Evolutionary conservation across 1,139 yeast species (phyloP).

Genomic region (Hyphopichia khmerensis): DNA sequence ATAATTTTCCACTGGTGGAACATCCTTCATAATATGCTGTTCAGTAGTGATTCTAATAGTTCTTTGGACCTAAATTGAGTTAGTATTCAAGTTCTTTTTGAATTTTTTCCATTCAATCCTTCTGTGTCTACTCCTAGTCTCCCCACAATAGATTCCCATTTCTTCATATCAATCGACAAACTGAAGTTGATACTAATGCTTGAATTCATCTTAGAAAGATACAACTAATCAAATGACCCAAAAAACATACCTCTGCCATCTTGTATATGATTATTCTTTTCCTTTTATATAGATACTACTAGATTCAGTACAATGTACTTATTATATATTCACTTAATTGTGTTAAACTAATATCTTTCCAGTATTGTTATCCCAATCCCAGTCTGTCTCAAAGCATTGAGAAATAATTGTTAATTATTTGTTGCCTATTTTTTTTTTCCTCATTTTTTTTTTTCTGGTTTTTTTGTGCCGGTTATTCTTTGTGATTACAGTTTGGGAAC

Average conservation of each 20-base stretch:
- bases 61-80: slow-evolving; percentile 59
- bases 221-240: no score
- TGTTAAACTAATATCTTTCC: background rate
- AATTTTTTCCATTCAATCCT: background rate
- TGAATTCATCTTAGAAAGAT: background rate
- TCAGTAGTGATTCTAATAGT: slow-evolving; percentile 86
- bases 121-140: no score
- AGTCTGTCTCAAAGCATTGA: no score
- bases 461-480: no score
- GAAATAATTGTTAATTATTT: background rate
- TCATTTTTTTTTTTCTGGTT: no score
- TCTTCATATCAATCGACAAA: no score
- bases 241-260: slow-evolving; percentile 1
- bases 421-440: background rate
- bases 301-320: background rate
- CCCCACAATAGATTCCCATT: no score
- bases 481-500: no score
- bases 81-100: slow-evolving; percentile 5
- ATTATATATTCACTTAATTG: background rate
- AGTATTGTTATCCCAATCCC: background rate
- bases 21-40: slow-evolving; percentile 80
- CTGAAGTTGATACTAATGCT: no score
- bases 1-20: slow-evolving; percentile 85
- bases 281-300: no score
- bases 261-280: background rate